Conservation (phyloP, 108 stramenopile species). For the Aurantiochytrium sp. region DNA sequence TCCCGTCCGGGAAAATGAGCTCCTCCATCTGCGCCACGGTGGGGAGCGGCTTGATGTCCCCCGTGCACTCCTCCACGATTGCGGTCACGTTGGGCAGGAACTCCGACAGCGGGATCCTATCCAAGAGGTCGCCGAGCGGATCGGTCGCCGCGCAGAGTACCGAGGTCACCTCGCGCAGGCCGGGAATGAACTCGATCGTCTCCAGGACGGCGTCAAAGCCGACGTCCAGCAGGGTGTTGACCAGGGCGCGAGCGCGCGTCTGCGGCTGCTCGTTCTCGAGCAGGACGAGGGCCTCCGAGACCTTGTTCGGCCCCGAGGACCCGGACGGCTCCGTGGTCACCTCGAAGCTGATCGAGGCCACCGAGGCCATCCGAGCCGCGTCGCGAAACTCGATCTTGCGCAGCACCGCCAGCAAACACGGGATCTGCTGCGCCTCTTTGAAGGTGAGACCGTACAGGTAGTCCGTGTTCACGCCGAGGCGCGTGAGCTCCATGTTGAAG, state of each 20-base stretch:
- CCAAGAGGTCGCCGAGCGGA: background rate
- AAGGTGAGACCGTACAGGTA: background rate
- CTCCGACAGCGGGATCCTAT: background rate
- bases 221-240: background rate
- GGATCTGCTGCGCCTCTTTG: background rate
- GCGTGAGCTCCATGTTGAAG: background rate
- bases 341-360: background rate
- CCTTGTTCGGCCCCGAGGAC: background rate
- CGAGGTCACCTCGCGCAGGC: background rate
- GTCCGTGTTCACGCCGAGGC: background rate
- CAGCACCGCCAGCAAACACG: background rate
- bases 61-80: background rate
- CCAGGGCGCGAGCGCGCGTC: background rate
- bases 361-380: background rate
- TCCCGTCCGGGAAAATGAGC: background rate
- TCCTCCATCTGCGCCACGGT: background rate
- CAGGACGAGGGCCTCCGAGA: background rate
- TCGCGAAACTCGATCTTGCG: background rate
- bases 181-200: background rate
- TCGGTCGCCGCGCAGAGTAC: background rate
- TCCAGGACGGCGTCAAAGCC: background rate
- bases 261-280: background rate
- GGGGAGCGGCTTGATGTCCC: background rate
- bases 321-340: background rate
- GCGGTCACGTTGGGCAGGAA: background rate